Percentiles rank a stretch among this genome's conserved stretches.
These are phyloP conservation scores for Citrus maxima DNA, from an alignment of 345 rosid species.

Conservation along the genomic window DNA sequence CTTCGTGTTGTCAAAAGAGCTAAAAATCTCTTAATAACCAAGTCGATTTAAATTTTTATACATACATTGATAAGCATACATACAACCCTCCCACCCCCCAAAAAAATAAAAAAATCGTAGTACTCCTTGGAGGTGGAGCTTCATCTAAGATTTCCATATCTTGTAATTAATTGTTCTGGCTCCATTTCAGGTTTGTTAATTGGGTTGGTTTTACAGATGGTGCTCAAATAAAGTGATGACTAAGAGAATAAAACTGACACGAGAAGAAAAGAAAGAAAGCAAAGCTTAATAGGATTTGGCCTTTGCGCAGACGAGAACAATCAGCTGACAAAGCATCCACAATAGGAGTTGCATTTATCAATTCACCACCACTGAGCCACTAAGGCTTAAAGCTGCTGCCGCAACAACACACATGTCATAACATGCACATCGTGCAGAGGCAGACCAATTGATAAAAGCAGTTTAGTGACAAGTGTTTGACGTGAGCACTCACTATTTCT, in stretches of 20 bases:
- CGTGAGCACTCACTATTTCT: neutral
- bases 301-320: slow-evolving; percentile 11
- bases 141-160: neutral
- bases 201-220: neutral
- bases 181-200: neutral
- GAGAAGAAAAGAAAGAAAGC: neutral
- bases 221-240: neutral
- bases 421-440: neutral
- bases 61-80: no score
- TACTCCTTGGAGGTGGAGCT: neutral
- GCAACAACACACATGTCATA: slow-evolving; percentile 4
- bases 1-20: no score
- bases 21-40: no score
- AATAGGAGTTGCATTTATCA: slow-evolving; percentile 13
- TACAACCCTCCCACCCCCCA: no score
- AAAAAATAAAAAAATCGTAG: no score
- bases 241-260: neutral
- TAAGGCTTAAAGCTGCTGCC: neutral
- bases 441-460: neutral
- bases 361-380: slow-evolving; percentile 5
- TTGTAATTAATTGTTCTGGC: neutral
- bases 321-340: slow-evolving; percentile 24
- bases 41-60: no score
- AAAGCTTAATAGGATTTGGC: neutral
- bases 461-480: neutral